Conservation (phyloP, 352 stramenopile genomes). For the Pythium rhizo-oryzae region DNA sequence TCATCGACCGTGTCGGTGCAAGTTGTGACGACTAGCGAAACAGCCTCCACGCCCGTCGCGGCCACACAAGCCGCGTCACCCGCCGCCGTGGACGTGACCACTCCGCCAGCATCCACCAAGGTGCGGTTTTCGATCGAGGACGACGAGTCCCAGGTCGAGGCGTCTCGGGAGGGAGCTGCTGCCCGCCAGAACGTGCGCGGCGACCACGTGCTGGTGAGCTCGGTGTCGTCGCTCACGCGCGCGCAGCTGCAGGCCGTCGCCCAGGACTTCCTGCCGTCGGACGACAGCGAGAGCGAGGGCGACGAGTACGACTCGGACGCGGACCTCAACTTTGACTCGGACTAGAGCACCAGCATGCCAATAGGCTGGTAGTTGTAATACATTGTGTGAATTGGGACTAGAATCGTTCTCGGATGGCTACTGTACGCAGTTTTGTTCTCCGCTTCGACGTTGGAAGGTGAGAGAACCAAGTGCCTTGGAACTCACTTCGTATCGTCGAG, state of each 20-base stretch:
- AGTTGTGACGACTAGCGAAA: neutral
- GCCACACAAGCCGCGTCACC: neutral
- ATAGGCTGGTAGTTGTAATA: neutral
- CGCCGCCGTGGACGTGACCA: neutral
- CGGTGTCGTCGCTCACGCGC: slow-evolving; percentile 18
- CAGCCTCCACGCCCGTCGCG: neutral
- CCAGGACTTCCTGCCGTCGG: slow-evolving; percentile 26
- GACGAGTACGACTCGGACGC: slow-evolving; percentile 22
- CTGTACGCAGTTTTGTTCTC: too few relatives aligned
- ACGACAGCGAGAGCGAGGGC: slow-evolving; percentile 29
- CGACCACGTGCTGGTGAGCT: slow-evolving; percentile 17
- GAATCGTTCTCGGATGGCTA: neutral
- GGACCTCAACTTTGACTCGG: slow-evolving; percentile 30
- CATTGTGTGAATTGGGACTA: slow-evolving; percentile 16
- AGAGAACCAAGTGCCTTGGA: too few relatives aligned
- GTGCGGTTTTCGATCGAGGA: neutral
- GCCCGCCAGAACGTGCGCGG: slow-evolving; percentile 17
- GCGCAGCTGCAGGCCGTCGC: slow-evolving; percentile 21
- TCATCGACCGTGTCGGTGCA: neutral
- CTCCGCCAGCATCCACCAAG: neutral
- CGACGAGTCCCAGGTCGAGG: neutral
- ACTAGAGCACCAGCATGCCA: slow-evolving; percentile 1
- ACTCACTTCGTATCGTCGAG: too few relatives aligned
- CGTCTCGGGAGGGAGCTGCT: neutral
- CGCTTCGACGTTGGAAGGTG: too few relatives aligned